Conservation (phyloP, 2,329 filamentous ascomycete species). For the Myriangium duriaei region DNA sequence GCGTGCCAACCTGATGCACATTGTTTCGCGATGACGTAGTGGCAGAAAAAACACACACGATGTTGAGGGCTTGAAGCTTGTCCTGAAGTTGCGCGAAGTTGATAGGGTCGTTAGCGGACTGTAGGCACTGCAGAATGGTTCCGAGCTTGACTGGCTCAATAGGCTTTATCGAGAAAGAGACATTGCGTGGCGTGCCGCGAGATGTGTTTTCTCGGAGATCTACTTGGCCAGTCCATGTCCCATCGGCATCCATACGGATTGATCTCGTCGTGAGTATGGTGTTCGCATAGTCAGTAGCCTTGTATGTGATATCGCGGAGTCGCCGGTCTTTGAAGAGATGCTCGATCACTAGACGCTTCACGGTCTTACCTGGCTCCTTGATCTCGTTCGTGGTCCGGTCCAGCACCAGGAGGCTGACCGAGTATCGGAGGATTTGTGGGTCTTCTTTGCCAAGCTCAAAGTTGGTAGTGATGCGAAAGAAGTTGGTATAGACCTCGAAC, state of each 20-base stretch:
- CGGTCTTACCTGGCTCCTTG: constrained; percentile 27
- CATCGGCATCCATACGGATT: constrained; percentile 15
- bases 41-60: constrained; percentile 38
- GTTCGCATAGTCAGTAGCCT: constrained; percentile 30
- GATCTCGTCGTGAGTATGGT: constrained; percentile 23
- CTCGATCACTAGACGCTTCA: constrained; percentile 36
- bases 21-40: constrained; percentile 13
- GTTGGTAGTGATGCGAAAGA: constrained; percentile 26
- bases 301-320: constrained; percentile 19
- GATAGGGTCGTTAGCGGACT: constrained; percentile 22
- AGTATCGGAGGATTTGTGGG: constrained; percentile 29
- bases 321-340: constrained; percentile 27
- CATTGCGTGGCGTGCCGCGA: too few species aligned
- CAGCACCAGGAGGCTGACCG: constrained; percentile 25
- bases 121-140: constrained; percentile 35
- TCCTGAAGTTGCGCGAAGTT: constrained; percentile 36
- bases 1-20: constrained; percentile 33
- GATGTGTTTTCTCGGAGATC: constrained; percentile 9
- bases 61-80: constrained; percentile 46
- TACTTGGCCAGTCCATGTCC: constrained; percentile 9
- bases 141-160: constrained; percentile 24
- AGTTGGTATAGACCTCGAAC: constrained; percentile 31
- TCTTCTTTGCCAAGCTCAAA: constrained; percentile 18
- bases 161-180: constrained; percentile 23
- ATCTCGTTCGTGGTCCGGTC: too few species aligned